Conservation (phyloP, 345 rosid species). For the Viola odorata region DNA sequence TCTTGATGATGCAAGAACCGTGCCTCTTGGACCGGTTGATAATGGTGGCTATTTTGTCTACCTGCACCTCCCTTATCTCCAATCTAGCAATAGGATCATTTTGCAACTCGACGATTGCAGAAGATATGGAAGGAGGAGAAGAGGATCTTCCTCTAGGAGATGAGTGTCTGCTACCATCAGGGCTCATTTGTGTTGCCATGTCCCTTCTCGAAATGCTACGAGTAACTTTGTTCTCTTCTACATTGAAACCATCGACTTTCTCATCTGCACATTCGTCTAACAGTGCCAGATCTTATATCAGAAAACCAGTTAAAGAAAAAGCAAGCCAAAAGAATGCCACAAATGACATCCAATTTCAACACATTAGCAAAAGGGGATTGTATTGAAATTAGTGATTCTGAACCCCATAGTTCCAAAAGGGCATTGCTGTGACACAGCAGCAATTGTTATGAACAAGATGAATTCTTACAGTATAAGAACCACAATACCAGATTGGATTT, state of each 20-base stretch:
- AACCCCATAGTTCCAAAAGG: no score
- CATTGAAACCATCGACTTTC: constrained; percentile 34
- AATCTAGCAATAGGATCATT: constrained; percentile 32
- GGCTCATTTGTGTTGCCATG: constrained; percentile 94
- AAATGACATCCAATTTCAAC: no score
- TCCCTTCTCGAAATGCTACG: constrained; percentile 62
- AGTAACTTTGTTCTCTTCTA: constrained; percentile 30
- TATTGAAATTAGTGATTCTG: no score
- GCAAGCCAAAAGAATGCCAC: background rate
- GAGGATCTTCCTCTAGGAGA: constrained; percentile 40
- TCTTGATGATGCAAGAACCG: constrained; percentile 37
- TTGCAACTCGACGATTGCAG: constrained; percentile 27
- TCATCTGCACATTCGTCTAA: constrained; percentile 44
- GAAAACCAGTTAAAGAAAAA: background rate
- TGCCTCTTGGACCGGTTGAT: constrained; percentile 52
- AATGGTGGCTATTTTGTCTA: constrained; percentile 60
- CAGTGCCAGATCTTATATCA: background rate
- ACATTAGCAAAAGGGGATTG: no score
- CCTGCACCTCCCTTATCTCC: constrained; percentile 75
- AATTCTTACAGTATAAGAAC: no score
- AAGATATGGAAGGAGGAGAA: constrained; percentile 37
- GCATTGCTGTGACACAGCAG: no score
- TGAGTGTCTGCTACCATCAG: constrained; percentile 37
- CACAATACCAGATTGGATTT: no score
- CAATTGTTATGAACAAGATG: no score